Evolutionary conservation across 208 protist genomes (phyloP), one percentile per base, ranked within the genome.

Genomic region (Trypanosoma brucei): DNA sequence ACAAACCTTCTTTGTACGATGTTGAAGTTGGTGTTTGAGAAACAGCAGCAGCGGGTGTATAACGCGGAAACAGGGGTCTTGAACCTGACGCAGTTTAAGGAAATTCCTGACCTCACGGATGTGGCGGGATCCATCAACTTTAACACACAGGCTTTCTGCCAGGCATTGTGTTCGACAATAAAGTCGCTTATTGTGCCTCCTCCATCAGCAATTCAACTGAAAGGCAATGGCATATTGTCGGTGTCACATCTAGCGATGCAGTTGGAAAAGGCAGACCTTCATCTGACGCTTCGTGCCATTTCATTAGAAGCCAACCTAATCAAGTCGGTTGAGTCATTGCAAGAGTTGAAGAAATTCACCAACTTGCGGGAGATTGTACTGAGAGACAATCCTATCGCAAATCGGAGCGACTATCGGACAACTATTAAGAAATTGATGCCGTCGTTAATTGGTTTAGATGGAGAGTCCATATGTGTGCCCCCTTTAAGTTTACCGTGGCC

Each of bases 21-120:
- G 83, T 70, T 95, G 60, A 90, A 82, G 63, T 81, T 95, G 7
- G 86, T 95, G 38, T 93, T 95, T 72, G 83, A 95, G 62, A 95
- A 95, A 72, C 82, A 93, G 58, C 75, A 83, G 57, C 40, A 66
- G 22, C 58, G 46, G 34, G 81, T 95, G 39, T 93, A 83, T 69
- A 62, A 84, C 53, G 72, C 77, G 3, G 65, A 80, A 6, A 62
- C 48, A 3, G 76, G 77, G 0, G 66, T 84, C 55, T 68, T 95
- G 9, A 71, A 92, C 62, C 69, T 95, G 36, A 81, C 73, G 3
- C 53, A 70, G n/a, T 65, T 95, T 36, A 50, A 62, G 0, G 31
- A 65, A 9, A 72, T 78, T 38, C 70, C 69, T 3, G 89, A 95
- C 60, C 62, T 95, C 5, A 55, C 63, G 37, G 55, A 75, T 42